Evolutionary conservation across 805 yeast genomes (phyloP).

Genomic region (Nakazawaea siamensis): DNA sequence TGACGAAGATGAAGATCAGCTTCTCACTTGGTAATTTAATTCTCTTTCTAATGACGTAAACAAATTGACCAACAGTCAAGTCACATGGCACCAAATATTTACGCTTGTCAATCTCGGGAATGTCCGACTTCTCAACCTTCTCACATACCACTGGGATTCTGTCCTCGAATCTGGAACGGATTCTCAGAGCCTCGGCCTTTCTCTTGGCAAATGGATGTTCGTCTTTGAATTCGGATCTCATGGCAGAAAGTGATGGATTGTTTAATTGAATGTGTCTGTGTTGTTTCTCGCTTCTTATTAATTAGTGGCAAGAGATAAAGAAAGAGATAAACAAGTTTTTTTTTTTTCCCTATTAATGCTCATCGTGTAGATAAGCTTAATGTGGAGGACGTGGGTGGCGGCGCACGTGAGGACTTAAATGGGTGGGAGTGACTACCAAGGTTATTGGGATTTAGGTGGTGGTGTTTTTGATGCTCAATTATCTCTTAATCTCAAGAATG

Average conservation of each 20-base stretch:
- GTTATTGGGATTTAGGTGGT: too few relatives aligned
- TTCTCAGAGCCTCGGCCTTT: slow-evolving; percentile 89
- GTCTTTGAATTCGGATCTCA: slow-evolving; percentile 93
- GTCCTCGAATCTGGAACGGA: slow-evolving; percentile 80
- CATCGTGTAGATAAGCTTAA: too few relatives aligned
- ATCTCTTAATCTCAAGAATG: too few relatives aligned
- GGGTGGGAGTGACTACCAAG: too few relatives aligned
- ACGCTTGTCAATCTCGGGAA: slow-evolving; percentile 94
- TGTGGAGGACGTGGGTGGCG: too few relatives aligned
- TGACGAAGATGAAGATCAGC: slow-evolving; percentile 95
- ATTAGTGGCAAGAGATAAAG: background rate
- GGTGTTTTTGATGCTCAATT: too few relatives aligned
- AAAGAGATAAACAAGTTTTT: too few relatives aligned
- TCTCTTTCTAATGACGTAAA: slow-evolving; percentile 93
- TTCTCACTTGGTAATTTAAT: slow-evolving; percentile 93
- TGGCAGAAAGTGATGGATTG: slow-evolving; percentile 21
- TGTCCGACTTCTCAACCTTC: slow-evolving; percentile 92
- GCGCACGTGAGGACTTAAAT: too few relatives aligned
- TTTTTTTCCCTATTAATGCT: too few relatives aligned
- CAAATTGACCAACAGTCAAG: slow-evolving; percentile 95
- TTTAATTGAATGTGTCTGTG: background rate
- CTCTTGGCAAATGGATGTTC: slow-evolving; percentile 95
- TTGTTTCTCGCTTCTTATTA: background rate
- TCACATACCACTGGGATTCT: slow-evolving; percentile 97
- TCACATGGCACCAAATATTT: slow-evolving; percentile 95